phyloP scores from a whole-genome alignment of 1,139 yeast species.

The Candida sojae region DNA sequence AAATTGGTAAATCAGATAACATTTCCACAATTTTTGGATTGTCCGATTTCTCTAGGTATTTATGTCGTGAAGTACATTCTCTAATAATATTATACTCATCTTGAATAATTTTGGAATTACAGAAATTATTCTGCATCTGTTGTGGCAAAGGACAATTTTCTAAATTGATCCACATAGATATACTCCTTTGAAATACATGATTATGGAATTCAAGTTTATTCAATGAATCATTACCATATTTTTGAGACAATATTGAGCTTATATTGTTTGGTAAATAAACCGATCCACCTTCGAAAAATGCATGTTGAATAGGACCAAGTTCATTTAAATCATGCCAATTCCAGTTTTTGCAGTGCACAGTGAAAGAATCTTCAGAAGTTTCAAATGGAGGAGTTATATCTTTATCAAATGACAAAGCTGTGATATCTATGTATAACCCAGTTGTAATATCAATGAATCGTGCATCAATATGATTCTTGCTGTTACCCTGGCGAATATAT shows the following conservation, averaged over 20 bases:
- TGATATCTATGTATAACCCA: conserved; percentile 63
- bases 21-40: conserved; percentile 19
- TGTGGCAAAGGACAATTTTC: conserved; percentile 28
- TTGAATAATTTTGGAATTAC: conserved; percentile 25
- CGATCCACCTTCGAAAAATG: conserved; percentile 59
- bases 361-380: conserved; percentile 16
- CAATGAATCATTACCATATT: conserved; percentile 40
- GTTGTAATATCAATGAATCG: conserved; percentile 58
- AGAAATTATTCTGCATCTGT: conserved; percentile 20
- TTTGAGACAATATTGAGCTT: conserved; percentile 39
- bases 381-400: conserved; percentile 22
- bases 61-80: conserved; percentile 27
- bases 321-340: conserved; percentile 53
- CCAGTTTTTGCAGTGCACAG: conserved; percentile 44
- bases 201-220: conserved; percentile 25
- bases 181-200: conserved; percentile 42
- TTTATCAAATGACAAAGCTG: conserved; percentile 45
- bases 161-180: conserved; percentile 48
- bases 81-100: conserved; percentile 36
- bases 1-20: conserved; percentile 30
- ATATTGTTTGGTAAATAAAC: conserved; percentile 58
- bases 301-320: conserved; percentile 53
- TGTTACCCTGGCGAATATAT: conserved; percentile 43
- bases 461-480: conserved; percentile 60
- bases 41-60: conserved; percentile 24